These are phyloP conservation scores for Melampsora larici-populina DNA, from an alignment of 1,284 basidiomycete genomes.

Conservation along the genomic window DNA sequence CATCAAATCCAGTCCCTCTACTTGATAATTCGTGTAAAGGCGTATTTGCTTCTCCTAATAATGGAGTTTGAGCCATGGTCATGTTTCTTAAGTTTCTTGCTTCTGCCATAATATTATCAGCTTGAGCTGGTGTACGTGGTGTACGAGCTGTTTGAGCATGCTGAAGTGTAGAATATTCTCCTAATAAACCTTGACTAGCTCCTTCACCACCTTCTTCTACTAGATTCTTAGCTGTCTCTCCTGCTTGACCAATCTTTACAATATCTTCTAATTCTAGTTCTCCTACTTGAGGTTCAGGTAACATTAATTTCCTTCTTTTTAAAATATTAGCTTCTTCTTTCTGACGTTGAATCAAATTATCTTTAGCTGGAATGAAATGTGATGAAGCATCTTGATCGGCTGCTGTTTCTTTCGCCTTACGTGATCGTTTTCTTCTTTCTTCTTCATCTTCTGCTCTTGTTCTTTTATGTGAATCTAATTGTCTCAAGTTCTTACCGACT, in stretches of 20 bases:
- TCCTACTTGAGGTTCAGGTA: conserved; percentile 91
- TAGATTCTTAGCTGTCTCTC: conserved; percentile 79
- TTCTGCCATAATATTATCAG: conserved; percentile 89
- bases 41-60: conserved; percentile 94
- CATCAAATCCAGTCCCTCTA: conserved; percentile 77
- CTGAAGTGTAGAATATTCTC: conserved; percentile 86
- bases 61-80: conserved; percentile 84
- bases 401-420: conserved; percentile 63
- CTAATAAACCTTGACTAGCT: conserved; percentile 78
- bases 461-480: conserved; percentile 79
- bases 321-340: conserved; percentile 96
- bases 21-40: conserved; percentile 70
- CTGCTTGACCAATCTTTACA: conserved; percentile 93
- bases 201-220: conserved; percentile 64
- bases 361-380: conserved; percentile 86
- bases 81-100: conserved; percentile 91
- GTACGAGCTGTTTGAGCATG: conserved; percentile 85
- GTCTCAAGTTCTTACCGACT: conserved; percentile 81
- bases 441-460: conserved; percentile 84
- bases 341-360: conserved; percentile 93
- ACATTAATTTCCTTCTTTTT: conserved; percentile 74
- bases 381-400: conserved; percentile 60
- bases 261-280: conserved; percentile 95
- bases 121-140: conserved; percentile 82
- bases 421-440: conserved; percentile 78